Conservation (phyloP, 2,329 filamentous ascomycete genomes). For the Pseudocercospora macadamiae region DNA sequence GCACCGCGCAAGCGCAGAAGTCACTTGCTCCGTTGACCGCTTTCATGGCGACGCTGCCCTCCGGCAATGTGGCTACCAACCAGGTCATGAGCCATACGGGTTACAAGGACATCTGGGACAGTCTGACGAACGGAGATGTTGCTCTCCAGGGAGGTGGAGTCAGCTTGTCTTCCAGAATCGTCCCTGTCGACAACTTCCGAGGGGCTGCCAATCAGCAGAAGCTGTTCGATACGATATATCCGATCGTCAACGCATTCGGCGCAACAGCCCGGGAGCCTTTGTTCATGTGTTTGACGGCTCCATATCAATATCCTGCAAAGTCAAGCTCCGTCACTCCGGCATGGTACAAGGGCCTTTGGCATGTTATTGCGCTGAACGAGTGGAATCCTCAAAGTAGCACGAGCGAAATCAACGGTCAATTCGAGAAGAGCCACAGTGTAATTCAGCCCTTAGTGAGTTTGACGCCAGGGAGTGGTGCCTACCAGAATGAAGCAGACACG, state of each 20-base stretch:
- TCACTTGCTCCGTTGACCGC: slow-evolving; percentile 8
- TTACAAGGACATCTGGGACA: slow-evolving; percentile 6
- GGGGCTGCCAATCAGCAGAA: slow-evolving; percentile 10
- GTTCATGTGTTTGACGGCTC: slow-evolving; percentile 22
- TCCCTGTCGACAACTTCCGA: slow-evolving; percentile 19
- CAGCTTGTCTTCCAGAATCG: slow-evolving; percentile 20
- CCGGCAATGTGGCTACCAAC: slow-evolving; percentile 5
- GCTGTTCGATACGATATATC: slow-evolving; percentile 12
- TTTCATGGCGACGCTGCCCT: slow-evolving; percentile 6
- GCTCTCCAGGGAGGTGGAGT: slow-evolving; percentile 20
- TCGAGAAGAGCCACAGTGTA: slow-evolving; percentile 9
- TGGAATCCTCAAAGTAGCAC: slow-evolving; percentile 5
- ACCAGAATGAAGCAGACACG: slow-evolving; percentile 31
- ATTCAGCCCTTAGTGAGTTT: slow-evolving; percentile 2
- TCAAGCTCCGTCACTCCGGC: slow-evolving; percentile 25
- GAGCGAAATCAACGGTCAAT: not conserved
- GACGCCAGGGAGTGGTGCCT: slow-evolving; percentile 27
- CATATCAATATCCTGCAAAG: slow-evolving; percentile 21
- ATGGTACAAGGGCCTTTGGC: slow-evolving; percentile 18
- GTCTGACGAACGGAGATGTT: not conserved
- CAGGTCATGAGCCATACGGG: not conserved
- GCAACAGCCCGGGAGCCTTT: slow-evolving; percentile 1
- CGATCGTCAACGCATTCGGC: slow-evolving; percentile 8
- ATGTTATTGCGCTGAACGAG: slow-evolving; percentile 12
- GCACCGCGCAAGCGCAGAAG: slow-evolving; percentile 10